Evolutionary conservation across 106 monocot genomes (phyloP), one percentile per base, ranked within the genome.

Genomic region (Apostasia ramifera): DNA sequence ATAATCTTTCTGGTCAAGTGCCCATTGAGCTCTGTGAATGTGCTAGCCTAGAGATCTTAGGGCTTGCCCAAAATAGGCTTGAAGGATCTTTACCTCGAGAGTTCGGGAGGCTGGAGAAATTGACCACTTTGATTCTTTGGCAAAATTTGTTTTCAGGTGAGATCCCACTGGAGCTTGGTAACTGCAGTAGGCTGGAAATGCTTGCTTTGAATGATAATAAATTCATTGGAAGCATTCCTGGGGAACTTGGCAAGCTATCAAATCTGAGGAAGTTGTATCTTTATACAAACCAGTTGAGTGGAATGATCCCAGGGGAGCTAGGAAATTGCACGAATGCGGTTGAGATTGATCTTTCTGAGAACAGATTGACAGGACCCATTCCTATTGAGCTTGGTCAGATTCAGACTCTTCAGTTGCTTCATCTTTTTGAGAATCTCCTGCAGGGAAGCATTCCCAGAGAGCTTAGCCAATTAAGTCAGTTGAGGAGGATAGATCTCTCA

Each of bases 271-370:
- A 47, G 70, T 52, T 92, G 3, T 92, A 92, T 48, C 76, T 92
- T 56, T 92, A 92, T 50, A 78, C 71, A 26, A 92, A 92, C 76
- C 80, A 71, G 57, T 70, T 92, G 55, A 74, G 71, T 63, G 85
- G 85, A 47, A 58, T 62, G 1, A 88, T 92, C 14, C 85, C 88
- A 11, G 65, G 12, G 44, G 85, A 92, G 58, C 47, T 92, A 2
- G 92, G 85, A 12, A 74, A 73, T 67, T 82, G 82, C 4, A 10
- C 14, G 60, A 83, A 70, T 63, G 81, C 80, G 37, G 12, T 79
- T 0, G 92, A 92, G 75, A 88, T 92, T 13, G 92, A 92, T 70
- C 66, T 92, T 39, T 92, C 92, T 15, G 92, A 92, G 74, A 92
- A 92, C 57, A 68, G 15, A 3, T 71, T 92, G 72, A 76, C 82